Evolutionary conservation across 352 stramenopile species (phyloP), one percentile per base, ranked within the genome.

Genomic region (Phytophthora podocarpi): DNA sequence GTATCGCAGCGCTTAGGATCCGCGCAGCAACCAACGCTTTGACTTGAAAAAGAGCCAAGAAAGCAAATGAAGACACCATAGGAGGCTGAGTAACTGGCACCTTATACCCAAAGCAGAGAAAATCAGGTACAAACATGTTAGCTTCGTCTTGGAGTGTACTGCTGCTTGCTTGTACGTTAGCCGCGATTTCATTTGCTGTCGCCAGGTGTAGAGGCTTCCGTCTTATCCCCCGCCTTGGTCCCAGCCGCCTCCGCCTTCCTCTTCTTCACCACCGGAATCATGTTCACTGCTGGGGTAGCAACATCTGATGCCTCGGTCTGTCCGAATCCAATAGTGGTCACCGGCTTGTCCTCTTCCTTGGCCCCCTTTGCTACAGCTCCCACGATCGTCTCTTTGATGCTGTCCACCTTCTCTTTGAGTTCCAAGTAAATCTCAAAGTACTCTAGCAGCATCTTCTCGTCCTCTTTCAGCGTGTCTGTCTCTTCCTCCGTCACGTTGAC

Each of bases 381-480:
- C 75, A 43, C 54, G 3, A 60, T 67, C 8, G 72, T 87, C 36
- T 92, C 80, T 43, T 87, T 85, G 26, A 95, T 87, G 5, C 73
- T 76, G 35, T 94, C 85, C 12, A 93, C 85, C 55, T 95, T 95
- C 47, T 95, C 85, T 64, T 92, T 95, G 10, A 95, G 66, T 61
- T 95, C 85, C 21, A 87, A 67, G 67, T 93, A 94, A 36, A 96
- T 94, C 48, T 93, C 85, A 12, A 96, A 48, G 53, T 88, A 92
- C 42, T 96, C 83, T 20, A 96, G 67, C 57, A 96, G 36, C 49
- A 84, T 71, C 27, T 66, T 70, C 12, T 76, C 59, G 10, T 78
- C 51, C 30, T 64, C 67, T n/a, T 70, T 59, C 18, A 68, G 54
- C 26, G 36, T 55, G 8, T 58, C 59, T 26, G 64, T 58, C 3